Percentiles rank a stretch among this genome's conserved stretches.
phyloP scores from a whole-genome alignment of 306 rosid genomes.

The Rosa lucieae region DNA sequence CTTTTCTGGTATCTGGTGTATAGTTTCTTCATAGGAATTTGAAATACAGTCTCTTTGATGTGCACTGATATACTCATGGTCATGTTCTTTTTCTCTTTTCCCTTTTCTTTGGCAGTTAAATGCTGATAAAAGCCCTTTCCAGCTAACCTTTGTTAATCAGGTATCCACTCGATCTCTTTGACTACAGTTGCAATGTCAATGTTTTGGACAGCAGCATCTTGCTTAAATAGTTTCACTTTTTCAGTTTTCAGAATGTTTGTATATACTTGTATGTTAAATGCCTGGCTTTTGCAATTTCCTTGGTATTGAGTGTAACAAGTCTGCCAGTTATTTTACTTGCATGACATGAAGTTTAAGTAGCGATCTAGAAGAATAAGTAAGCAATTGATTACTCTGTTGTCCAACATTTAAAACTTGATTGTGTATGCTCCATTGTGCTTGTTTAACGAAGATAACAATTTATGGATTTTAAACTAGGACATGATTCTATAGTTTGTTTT shows the following conservation, averaged over 20 bases:
- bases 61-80: constrained; percentile 24
- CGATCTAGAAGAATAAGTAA: background rate
- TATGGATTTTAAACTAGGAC: background rate
- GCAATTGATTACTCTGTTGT: background rate
- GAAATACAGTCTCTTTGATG: background rate
- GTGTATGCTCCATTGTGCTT: background rate
- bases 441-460: constrained; percentile 15
- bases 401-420: constrained; percentile 1
- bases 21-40: background rate
- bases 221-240: background rate
- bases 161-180: constrained; percentile 39
- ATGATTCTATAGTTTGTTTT: background rate
- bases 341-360: background rate
- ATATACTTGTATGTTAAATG: background rate
- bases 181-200: constrained; percentile 23
- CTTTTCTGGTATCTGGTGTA: background rate
- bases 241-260: constrained; percentile 6
- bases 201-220: constrained; percentile 11
- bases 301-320: constrained; percentile 5
- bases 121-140: constrained; percentile 95
- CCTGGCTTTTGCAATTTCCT: background rate
- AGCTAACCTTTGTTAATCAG: constrained; percentile 96
- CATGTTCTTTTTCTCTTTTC: constrained; percentile 16
- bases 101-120: constrained; percentile 67
- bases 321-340: background rate